A percentile compares a stretch with the other conserved stretches of the same genome.
phyloP scores from a whole-genome alignment of 176 grass and related monocot genomes.

The Oryza punctata region DNA sequence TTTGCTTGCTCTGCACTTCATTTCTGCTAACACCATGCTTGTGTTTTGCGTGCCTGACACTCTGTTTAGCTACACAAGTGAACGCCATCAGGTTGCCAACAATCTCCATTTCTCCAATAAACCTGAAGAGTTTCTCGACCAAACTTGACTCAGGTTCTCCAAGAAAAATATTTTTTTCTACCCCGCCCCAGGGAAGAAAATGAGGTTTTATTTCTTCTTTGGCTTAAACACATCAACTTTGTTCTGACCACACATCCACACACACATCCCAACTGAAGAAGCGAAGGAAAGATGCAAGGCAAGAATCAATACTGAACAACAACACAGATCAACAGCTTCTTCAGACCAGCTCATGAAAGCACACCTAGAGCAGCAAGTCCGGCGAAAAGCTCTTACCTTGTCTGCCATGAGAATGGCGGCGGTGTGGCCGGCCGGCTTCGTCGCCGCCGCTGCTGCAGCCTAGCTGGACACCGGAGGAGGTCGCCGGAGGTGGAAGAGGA shows the following conservation, averaged over 20 bases:
- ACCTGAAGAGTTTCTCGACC: not conserved
- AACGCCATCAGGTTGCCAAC: not conserved
- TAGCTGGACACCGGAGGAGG: not conserved
- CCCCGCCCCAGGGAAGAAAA: no score
- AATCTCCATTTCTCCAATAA: not conserved
- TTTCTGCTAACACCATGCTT: not conserved
- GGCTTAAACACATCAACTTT: not conserved
- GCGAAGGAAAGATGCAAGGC: not conserved
- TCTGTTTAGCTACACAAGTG: not conserved
- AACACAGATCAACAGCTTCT: not conserved
- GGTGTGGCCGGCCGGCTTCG: not conserved
- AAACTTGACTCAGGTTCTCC: not conserved
- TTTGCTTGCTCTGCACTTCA: conserved; percentile 41
- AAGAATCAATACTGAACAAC: not conserved
- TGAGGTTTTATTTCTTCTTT: not conserved
- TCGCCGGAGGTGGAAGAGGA: not conserved
- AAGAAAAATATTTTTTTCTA: not conserved
- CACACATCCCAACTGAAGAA: not conserved
- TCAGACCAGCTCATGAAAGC: not conserved
- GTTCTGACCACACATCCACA: not conserved
- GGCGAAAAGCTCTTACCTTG: conserved; percentile 42
- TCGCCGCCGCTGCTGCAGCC: not conserved
- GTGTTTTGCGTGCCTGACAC: conserved; percentile 23
- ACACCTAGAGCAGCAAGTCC: not conserved
- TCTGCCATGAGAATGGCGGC: conserved; percentile 56